Evolutionary conservation across 2,329 filamentous ascomycete species (phyloP).

Genomic region (Lasiodiplodia theobromae): DNA sequence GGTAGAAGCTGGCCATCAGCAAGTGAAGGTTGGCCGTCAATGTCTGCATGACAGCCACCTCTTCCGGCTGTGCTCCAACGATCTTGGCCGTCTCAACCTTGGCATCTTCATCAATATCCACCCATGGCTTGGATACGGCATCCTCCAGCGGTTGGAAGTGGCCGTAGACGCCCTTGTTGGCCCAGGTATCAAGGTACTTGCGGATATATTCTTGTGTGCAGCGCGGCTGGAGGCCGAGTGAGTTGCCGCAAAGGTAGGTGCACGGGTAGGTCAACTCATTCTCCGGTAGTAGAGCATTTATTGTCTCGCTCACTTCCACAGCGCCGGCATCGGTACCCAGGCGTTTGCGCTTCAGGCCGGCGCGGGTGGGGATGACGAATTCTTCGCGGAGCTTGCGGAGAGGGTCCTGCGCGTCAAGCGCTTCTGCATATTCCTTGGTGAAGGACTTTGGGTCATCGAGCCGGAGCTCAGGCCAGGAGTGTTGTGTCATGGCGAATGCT

Average conservation of each 20-base stretch:
- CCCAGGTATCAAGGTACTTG: constrained; percentile 82
- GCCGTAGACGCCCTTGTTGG: constrained; percentile 81
- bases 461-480: not conserved
- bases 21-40: constrained; percentile 83
- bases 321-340: constrained; percentile 31
- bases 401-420: constrained; percentile 47
- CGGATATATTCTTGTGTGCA: constrained; percentile 70
- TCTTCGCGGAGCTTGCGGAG: constrained; percentile 62
- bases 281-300: constrained; percentile 30
- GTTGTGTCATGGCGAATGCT: constrained; percentile 7
- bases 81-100: constrained; percentile 73
- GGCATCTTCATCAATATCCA: constrained; percentile 79
- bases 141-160: constrained; percentile 77
- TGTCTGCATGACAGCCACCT: constrained; percentile 89
- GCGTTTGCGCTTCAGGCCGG: constrained; percentile 71
- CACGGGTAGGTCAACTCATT: constrained; percentile 49
- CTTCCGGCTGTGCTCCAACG: constrained; percentile 74
- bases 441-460: constrained; percentile 34
- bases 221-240: constrained; percentile 82
- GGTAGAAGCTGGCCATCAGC: constrained; percentile 84
- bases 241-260: constrained; percentile 91
- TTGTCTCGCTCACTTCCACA: constrained; percentile 5
- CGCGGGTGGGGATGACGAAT: constrained; percentile 79
- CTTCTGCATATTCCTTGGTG: constrained; percentile 42
- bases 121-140: constrained; percentile 74